Evolutionary conservation across 192 early-diverging fungal species (phyloP).

Genomic region (Diversispora eburnea): DNA sequence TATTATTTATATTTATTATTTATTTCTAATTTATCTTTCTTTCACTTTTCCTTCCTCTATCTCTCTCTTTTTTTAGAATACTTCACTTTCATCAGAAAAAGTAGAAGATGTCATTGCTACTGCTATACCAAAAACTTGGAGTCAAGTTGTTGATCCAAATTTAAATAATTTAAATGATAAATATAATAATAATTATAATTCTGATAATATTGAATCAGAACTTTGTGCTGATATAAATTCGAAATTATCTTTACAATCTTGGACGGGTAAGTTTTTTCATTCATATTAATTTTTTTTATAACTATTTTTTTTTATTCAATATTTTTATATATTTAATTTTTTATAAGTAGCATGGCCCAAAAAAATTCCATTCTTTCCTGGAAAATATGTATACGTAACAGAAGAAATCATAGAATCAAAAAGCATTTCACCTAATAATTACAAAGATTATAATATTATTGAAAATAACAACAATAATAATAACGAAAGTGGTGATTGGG

Average conservation of each 20-base stretch:
- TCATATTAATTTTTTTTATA: background rate
- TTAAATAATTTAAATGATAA: too few relatives aligned
- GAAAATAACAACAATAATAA: conserved; percentile 42
- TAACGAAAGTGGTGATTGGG: conserved; percentile 53
- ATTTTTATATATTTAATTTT: background rate
- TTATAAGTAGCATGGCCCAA: conserved; percentile 36
- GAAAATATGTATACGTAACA: conserved; percentile 50
- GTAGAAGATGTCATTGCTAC: too few relatives aligned
- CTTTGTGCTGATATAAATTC: background rate
- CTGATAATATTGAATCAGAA: background rate
- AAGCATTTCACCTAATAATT: conserved; percentile 37
- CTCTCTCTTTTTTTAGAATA: too few relatives aligned
- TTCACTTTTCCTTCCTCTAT: too few relatives aligned
- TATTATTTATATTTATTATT: background rate
- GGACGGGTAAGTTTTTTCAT: background rate
- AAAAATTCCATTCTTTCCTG: conserved; percentile 37
- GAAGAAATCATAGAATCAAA: conserved; percentile 51
- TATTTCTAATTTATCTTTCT: too few relatives aligned
- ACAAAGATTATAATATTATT: conserved; percentile 44
- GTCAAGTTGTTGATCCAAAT: too few relatives aligned
- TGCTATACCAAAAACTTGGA: too few relatives aligned
- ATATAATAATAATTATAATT: too few relatives aligned
- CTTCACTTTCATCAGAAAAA: too few relatives aligned
- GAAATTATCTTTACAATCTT: background rate
- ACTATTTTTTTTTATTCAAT: background rate